Percentiles rank a stretch among this genome's conserved stretches.
Evolutionary conservation across 306 rosid species (phyloP).

Genomic region (Castanea crenata): DNA sequence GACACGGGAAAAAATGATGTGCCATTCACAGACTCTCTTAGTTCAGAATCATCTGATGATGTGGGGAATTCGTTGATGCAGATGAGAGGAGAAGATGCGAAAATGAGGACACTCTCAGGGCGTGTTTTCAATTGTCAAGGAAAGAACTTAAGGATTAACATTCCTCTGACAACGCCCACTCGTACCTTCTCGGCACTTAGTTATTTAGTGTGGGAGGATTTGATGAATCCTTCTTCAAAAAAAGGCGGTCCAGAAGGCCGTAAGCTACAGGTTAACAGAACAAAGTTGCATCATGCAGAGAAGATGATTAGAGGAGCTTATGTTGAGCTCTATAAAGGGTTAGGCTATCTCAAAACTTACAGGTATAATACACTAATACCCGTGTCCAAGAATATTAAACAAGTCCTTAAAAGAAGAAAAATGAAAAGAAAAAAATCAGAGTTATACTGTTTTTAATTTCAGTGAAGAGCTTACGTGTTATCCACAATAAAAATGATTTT

Average conservation of each 20-base stretch:
- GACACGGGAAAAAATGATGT: constrained; percentile 59
- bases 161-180: constrained; percentile 87
- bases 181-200: constrained; percentile 89
- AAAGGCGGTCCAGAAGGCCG: constrained; percentile 60
- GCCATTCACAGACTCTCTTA: constrained; percentile 40
- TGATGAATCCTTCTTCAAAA: constrained; percentile 71
- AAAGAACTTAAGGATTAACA: constrained; percentile 79
- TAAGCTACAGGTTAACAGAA: constrained; percentile 64
- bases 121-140: constrained; percentile 65
- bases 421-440: not conserved
- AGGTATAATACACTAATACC: constrained; percentile 46
- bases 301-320: constrained; percentile 94
- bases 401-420: not conserved
- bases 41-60: not conserved
- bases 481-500: constrained; percentile 20
- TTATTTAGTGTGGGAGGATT: constrained; percentile 80
- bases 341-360: constrained; percentile 85
- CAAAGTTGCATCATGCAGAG: constrained; percentile 81
- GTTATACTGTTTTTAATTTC: not conserved
- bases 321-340: constrained; percentile 86
- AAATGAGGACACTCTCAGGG: constrained; percentile 59
- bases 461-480: constrained; percentile 25
- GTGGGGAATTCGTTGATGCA: not conserved
- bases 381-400: not conserved
- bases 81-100: constrained; percentile 53